Evolutionary conservation across 306 rosid species (phyloP), one percentile per base, ranked within the genome.

Genomic region (Pyrus pyrifolia): DNA sequence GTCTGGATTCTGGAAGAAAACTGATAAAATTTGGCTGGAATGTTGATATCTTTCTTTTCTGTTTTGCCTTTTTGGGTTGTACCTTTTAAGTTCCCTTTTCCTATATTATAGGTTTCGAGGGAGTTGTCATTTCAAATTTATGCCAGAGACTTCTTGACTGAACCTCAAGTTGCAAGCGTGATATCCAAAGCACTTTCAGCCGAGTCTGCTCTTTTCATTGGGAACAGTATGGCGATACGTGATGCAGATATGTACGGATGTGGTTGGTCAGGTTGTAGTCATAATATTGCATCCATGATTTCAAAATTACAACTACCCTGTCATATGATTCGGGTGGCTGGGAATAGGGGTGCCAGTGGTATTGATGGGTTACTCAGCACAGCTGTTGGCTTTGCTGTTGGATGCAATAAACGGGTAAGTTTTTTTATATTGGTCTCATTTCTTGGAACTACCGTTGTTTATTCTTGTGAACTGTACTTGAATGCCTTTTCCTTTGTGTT

Each of bases 301-400:
- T 84, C 80, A 71, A 72, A 90, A 77, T 85, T 83, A 61, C 82
- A 83, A 81, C 63, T 82, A 61, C 93, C 96, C 73, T 79, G 83
- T 82, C 88, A 71, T 81, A 81, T 88, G 89, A 82, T 83, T 74
- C 81, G 89, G 87, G 94, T 89, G 74, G 87, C 87, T 75, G 96
- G 90, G 71, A 95, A 95, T 70, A 90, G 98, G 84, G 98, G 98
- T 69, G 97, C 97, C 62, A 89, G 97, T 84, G 98, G 98, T 79
- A 95, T 95, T 81, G 98, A 95, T 82, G 98, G 98, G 67, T 76
- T 95, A 69, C 90, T 95, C 66, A 95, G 98, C 86, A 89, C 98
- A 53, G 96, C 98, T 74, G 82, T 88, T 89, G 98, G 98, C 77
- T 92, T 90, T 83, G 91, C 98, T 49, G 91, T 85, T 44, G 98